Evolutionary conservation across 2,329 filamentous ascomycete species (phyloP), one percentile per base, ranked within the genome.

Genomic region (Verticillium alfalfae): DNA sequence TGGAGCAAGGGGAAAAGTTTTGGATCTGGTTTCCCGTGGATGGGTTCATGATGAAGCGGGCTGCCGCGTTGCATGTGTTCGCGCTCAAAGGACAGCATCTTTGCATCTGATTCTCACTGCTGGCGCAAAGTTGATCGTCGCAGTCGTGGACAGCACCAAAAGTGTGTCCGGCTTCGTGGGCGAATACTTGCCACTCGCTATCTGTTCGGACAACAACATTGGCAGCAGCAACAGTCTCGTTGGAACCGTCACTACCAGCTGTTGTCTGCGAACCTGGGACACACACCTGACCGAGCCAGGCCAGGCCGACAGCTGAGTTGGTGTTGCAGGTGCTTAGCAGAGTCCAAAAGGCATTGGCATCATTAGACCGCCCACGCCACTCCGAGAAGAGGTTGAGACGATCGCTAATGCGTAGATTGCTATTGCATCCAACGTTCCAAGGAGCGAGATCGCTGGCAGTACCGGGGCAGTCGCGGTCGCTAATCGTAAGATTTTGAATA

Each of bases 131-230:
- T n/a, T 75, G 65, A 0, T 79, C 72, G 2, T 86, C 90, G 75
- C 95, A 99, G 75, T 99, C 95, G 75, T 99, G 95, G 10, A 97
- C 92, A 5, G 94, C 95, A 56, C 94, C 94, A 73, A 97, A 98
- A 0, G 93, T 98, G 74, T 98, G 94, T 1, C 93, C 94, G 3
- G 89, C 88, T 75, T 98, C 94, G 72, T 98, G 94, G 36, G 94
- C 94, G 75, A 98, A 92, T 62, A 98, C 90, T 73, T 97, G 93
- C 94, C 94, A 98, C 72, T 97, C 93, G 3, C 87, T 89, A 26
- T 85, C 82, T 0, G 92, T 96, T 66, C 87, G 87, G 34, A 95
- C 88, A 26, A 99, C 92, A 1, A 99, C 91, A 71, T 97, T 98
- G 64, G 94, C 88, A 37, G 91, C 91, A 22, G 90, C 88, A 36